These are phyloP conservation scores for maize (Zea mays) DNA, from an alignment of 176 grass and related monocot genomes.

Conservation along the genomic window DNA sequence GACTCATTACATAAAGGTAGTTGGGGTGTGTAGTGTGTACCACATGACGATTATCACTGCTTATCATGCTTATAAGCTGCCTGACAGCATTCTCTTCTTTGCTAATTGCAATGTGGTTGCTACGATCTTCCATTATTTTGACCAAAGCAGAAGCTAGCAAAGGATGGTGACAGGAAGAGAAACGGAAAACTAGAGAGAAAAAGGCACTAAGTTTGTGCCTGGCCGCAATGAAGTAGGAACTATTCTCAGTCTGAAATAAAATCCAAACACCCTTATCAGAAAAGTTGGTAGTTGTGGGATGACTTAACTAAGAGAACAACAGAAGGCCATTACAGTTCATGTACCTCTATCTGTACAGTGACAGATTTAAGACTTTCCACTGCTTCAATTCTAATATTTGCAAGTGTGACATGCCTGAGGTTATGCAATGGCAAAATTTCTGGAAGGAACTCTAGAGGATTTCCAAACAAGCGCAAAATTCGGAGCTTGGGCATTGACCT, in stretches of 20 bases:
- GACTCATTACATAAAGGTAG: background rate
- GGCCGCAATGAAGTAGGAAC: constrained; percentile 82
- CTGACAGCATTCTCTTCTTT: constrained; percentile 95
- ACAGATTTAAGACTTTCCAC: constrained; percentile 86
- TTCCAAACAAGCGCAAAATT: constrained; percentile 89
- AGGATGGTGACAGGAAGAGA: constrained; percentile 98
- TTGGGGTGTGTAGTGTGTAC: constrained; percentile 39
- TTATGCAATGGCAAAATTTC: constrained; percentile 94
- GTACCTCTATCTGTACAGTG: constrained; percentile 90
- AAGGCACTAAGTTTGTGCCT: constrained; percentile 97
- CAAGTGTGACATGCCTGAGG: constrained; percentile 89
- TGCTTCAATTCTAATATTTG: constrained; percentile 98
- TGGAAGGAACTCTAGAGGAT: constrained; percentile 97
- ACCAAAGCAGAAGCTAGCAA: constrained; percentile 90
- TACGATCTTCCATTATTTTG: constrained; percentile 91
- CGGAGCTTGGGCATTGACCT: constrained; percentile 93
- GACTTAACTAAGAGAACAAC: constrained; percentile 3
- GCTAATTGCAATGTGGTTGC: constrained; percentile 77
- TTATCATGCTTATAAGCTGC: constrained; percentile 97
- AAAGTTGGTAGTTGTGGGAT: constrained; percentile 24
- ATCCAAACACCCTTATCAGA: constrained; percentile 25
- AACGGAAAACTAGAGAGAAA: constrained; percentile 97
- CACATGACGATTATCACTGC: constrained; percentile 92
- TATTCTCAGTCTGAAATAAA: constrained; percentile 79
- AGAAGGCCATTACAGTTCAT: constrained; percentile 33